Conservation (phyloP, 306 rosid genomes). For the Fragaria ananassa region DNA sequence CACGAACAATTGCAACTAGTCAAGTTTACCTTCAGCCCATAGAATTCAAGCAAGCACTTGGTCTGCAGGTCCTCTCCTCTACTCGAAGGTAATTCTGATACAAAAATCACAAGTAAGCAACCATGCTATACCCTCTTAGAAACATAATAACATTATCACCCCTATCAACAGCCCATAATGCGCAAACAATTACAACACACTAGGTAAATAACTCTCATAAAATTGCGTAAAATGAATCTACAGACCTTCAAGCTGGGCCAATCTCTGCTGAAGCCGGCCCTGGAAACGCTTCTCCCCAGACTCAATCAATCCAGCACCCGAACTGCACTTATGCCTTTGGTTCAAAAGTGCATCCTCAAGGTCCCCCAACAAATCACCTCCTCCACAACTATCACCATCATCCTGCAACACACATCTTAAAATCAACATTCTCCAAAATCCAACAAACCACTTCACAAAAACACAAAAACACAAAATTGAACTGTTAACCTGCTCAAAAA, state of each 20-base stretch:
- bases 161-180: not conserved
- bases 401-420: constrained; percentile 46
- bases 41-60: constrained; percentile 87
- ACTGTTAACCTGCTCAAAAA: not conserved
- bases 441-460: not conserved
- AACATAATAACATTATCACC: not conserved
- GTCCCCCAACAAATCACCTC: constrained; percentile 51
- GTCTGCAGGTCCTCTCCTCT: constrained; percentile 95
- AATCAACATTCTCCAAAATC: constrained; percentile 13
- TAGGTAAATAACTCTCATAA: constrained; percentile 10
- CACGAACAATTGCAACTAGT: constrained; percentile 25
- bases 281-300: constrained; percentile 52
- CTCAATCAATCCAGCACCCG: constrained; percentile 52
- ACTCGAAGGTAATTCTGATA: constrained; percentile 86
- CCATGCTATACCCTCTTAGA: not conserved
- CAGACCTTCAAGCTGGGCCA: constrained; percentile 80
- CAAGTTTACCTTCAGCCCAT: constrained; percentile 88
- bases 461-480: not conserved
- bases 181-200: not conserved
- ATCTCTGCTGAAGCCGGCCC: constrained; percentile 60
- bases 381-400: constrained; percentile 29
- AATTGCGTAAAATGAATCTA: not conserved
- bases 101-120: constrained; percentile 33
- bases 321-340: constrained; percentile 44
- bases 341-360: constrained; percentile 61